Base-by-base conservation (phyloP, 2,329 filamentous ascomycete species). In the Apiospora rasikravindrae region DNA sequence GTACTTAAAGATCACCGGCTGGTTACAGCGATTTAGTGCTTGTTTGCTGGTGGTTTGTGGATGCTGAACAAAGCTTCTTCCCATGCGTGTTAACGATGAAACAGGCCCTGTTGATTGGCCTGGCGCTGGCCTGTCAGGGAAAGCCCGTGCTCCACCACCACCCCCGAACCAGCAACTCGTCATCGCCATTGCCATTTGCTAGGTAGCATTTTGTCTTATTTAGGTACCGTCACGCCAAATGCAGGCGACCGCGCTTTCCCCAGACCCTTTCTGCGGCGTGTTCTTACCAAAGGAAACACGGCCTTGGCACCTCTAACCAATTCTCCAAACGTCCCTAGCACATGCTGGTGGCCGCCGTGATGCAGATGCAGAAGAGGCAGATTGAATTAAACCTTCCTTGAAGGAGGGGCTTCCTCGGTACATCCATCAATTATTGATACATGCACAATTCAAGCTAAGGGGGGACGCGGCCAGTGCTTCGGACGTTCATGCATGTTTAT, bases 31-130 rank as follows among this genome's bases (percentile, higher is more conserved):
- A 57, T 24, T 24, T 53, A 11, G 24, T 53, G 49, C 42, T 45
- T 19, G 44, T 22, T 22, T 49, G 5, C 45, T n/a, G 3, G 26
- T 33, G 7, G 47, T 8, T 33, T 33, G 53, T 64, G 29, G 57
- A 40, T 64, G 19, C 16, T 64, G 57, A 64, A 64, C 57, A 64
- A 64, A 64, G 57, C 57, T 64, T 64, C 57, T n/a, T 37, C 19
- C 4, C 13, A 29, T 64, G 29, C 13, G 16, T 64, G 29, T 64
- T 64, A 37, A 13, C 40, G 40, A 42, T 42, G 40, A 42, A 42
- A 64, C 57, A 64, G 19, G 57, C 33, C n/a, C 22, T n/a, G 19
- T 22, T 11, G 40, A 64, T 64, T 64, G 57, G 57, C 33, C 22
- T 37, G 53, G 53, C 14, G 22, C 22, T 37, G 53, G 53, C 14